These are phyloP conservation scores for Zymoseptoria ardabiliae DNA, from an alignment of 2,329 filamentous ascomycete species.

Conservation along the genomic window DNA sequence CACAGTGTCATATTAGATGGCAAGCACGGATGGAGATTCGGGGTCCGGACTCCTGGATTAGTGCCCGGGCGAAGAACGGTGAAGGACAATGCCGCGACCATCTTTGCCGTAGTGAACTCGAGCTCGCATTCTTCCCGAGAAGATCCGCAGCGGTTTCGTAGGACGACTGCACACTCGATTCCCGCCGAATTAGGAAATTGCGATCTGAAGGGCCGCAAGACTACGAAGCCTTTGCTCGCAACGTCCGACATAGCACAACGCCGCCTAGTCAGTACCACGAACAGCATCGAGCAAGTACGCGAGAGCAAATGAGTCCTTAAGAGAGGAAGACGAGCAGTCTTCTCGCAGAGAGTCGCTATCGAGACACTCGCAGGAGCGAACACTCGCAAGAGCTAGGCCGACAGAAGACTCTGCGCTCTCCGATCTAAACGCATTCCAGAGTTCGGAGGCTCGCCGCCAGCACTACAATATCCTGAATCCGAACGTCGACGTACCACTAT, in stretches of 20 bases:
- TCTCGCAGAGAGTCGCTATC: conserved; percentile 31
- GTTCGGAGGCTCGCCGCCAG: conserved; percentile 22
- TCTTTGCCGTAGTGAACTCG: too few relatives aligned
- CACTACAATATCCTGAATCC: conserved; percentile 54
- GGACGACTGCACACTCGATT: too few relatives aligned
- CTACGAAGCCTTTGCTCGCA: conserved; percentile 23
- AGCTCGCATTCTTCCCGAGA: too few relatives aligned
- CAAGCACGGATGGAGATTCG: too few relatives aligned
- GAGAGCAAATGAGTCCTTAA: conserved; percentile 30
- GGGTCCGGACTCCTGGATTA: too few relatives aligned
- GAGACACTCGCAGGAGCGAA: conserved; percentile 16
- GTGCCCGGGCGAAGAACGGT: too few relatives aligned
- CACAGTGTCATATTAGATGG: too few relatives aligned
- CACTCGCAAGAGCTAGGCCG: conserved; percentile 27
- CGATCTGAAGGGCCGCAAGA: conserved; percentile 34
- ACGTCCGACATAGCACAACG: conserved; percentile 26
- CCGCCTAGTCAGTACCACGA: conserved; percentile 25
- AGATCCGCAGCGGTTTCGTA: too few relatives aligned
- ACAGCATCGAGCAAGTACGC: conserved; percentile 38
- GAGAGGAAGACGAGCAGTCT: conserved; percentile 42
- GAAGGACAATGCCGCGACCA: too few relatives aligned
- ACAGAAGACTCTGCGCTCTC: conserved; percentile 64
- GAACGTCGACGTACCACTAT: conserved; percentile 47
- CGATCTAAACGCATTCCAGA: conserved; percentile 84
- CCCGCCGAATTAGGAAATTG: conserved; percentile 24